Conservation (phyloP, 805 yeast species). For the Priceomyces fermenticarens region DNA sequence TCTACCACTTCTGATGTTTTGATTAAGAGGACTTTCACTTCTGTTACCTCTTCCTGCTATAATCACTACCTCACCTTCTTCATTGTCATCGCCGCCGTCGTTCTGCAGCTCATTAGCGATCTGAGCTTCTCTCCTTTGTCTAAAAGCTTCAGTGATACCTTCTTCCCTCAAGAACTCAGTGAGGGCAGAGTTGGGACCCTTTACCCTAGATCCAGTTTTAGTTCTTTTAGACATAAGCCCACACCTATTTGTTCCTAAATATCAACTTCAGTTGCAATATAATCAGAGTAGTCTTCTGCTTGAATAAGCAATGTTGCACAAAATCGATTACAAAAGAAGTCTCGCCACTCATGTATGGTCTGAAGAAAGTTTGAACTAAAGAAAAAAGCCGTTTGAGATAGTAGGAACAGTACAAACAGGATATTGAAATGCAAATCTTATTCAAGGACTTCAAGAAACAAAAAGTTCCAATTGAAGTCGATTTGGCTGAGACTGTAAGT, state of each 20-base stretch:
- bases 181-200: slow-evolving; percentile 81
- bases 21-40: not conserved
- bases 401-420: slow-evolving; percentile 6
- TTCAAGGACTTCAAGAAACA: slow-evolving; percentile 94
- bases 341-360: slow-evolving; percentile 5
- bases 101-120: not conserved
- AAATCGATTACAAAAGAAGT: not conserved
- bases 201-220: slow-evolving; percentile 20
- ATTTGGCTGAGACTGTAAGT: slow-evolving; percentile 62
- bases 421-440: slow-evolving; percentile 60
- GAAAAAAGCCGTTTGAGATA: slow-evolving; percentile 8
- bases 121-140: slow-evolving; percentile 27
- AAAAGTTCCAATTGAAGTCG: slow-evolving; percentile 76
- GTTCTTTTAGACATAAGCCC: slow-evolving; percentile 14
- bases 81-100: not conserved
- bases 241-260: no score
- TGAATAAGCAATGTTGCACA: slow-evolving; percentile 1
- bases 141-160: slow-evolving; percentile 82
- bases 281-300: no score
- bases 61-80: slow-evolving; percentile 5
- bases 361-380: slow-evolving; percentile 5
- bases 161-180: slow-evolving; percentile 86
- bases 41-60: not conserved
- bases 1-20: no score
- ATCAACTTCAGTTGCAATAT: no score